Conservation (phyloP, 2,329 filamentous ascomycete species). For the Venturia effusa region DNA sequence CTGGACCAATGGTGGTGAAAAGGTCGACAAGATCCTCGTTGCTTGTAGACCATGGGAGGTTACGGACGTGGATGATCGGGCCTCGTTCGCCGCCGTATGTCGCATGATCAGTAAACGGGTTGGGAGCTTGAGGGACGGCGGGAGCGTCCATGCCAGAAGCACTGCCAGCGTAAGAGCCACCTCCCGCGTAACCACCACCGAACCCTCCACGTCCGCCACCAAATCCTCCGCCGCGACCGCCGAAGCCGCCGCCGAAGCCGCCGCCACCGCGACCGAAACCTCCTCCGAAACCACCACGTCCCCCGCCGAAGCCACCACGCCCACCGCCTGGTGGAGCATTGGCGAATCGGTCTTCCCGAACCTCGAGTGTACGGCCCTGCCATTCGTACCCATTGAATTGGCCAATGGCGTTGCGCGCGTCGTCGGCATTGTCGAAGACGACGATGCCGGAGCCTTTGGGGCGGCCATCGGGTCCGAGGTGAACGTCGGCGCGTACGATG, state of each 20-base stretch:
- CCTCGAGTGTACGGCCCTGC: conserved; percentile 87
- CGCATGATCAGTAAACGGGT: conserved; percentile 89
- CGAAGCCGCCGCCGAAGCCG: conserved; percentile 39
- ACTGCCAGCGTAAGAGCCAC: conserved; percentile 25
- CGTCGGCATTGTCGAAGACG: conserved; percentile 87
- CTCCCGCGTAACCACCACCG: conserved; percentile 25
- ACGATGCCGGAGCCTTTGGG: conserved; percentile 97
- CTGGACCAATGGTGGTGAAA: conserved; percentile 95
- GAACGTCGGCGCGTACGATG: conserved; percentile 91
- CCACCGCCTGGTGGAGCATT: conserved; percentile 40
- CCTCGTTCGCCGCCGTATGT: conserved; percentile 76
- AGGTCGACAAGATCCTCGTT: conserved; percentile 95
- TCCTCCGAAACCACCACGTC: conserved; percentile 45
- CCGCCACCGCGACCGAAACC: conserved; percentile 43
- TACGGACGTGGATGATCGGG: conserved; percentile 87
- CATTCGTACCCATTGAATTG: conserved; percentile 99
- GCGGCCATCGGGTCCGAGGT: conserved; percentile 79
- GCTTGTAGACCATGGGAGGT: conserved; percentile 97
- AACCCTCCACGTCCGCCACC: conserved; percentile 40
- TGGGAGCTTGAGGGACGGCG: conserved; percentile 48
- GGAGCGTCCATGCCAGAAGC: conserved; percentile 20
- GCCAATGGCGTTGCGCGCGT: conserved; percentile 89
- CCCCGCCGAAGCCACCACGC: conserved; percentile 32
- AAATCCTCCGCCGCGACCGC: conserved; percentile 45
- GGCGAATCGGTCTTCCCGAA: conserved; percentile 92